These are phyloP conservation scores for Populus ilicifolia DNA, from an alignment of 345 rosid species.

Conservation along the genomic window DNA sequence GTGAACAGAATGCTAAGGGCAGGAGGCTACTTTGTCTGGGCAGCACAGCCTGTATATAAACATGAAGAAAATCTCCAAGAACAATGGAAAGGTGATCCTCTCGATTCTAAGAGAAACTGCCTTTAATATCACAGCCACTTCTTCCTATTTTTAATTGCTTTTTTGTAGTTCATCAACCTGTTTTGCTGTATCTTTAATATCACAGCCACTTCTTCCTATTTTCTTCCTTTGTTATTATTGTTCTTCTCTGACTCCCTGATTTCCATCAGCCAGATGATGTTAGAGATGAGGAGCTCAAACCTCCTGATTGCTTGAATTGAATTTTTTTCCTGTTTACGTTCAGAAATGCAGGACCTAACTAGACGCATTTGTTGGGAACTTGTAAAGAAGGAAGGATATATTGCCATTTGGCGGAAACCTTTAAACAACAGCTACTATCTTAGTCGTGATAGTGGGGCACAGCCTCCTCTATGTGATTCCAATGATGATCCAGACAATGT, in stretches of 20 bases:
- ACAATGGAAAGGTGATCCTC: conserved; percentile 53
- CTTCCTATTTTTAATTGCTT: neutral
- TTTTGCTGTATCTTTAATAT: neutral
- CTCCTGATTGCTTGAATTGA: conserved; percentile 6
- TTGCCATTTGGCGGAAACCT: conserved; percentile 61
- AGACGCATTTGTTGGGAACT: conserved; percentile 53
- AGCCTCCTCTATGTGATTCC: conserved; percentile 49
- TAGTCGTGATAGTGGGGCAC: conserved; percentile 32
- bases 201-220: neutral
- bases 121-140: too few relatives aligned
- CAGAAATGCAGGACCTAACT: conserved; percentile 60
- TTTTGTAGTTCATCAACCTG: neutral
- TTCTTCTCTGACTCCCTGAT: neutral
- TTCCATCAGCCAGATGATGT: neutral
- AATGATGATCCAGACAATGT: conserved; percentile 55
- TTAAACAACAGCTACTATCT: conserved; percentile 57
- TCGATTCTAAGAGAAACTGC: neutral
- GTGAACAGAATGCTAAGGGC: conserved; percentile 61
- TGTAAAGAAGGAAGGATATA: conserved; percentile 52
- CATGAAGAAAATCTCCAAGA: conserved; percentile 44
- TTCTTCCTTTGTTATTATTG: neutral
- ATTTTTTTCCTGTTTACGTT: conserved; percentile 4
- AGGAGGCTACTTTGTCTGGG: conserved; percentile 73
- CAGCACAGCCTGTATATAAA: conserved; percentile 50
- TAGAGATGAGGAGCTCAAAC: neutral